These are phyloP conservation scores for Chaetomium sp. DNA, from an alignment of 2,329 filamentous ascomycete species.

Conservation along the genomic window DNA sequence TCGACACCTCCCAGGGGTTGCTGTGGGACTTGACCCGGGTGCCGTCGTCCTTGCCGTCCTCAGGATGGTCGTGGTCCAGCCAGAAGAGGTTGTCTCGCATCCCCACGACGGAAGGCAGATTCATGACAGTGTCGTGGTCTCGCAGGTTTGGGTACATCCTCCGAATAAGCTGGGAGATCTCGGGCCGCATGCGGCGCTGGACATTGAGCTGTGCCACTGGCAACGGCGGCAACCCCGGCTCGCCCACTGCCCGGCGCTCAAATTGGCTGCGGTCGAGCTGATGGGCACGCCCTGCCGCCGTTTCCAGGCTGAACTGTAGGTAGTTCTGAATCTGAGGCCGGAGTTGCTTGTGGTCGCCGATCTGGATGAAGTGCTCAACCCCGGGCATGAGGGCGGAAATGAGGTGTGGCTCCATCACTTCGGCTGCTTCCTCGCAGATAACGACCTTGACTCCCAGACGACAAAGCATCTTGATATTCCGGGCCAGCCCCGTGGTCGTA, in stretches of 20 bases:
- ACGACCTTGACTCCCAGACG: constrained; percentile 57
- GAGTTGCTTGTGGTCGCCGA: constrained; percentile 65
- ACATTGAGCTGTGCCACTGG: constrained; percentile 50
- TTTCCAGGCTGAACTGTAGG: constrained; percentile 37
- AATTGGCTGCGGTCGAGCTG: constrained; percentile 62
- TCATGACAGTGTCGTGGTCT: constrained; percentile 48
- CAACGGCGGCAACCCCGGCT: constrained; percentile 32
- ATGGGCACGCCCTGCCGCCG: constrained; percentile 48
- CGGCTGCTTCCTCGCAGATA: constrained; percentile 68
- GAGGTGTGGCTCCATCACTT: constrained; percentile 66
- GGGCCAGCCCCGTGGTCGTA: constrained; percentile 62
- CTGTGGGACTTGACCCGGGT: constrained; percentile 49
- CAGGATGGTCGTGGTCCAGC: constrained; percentile 59
- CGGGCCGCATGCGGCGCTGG: constrained; percentile 67
- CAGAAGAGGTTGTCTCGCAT: constrained; percentile 60
- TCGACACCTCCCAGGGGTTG: constrained; percentile 64
- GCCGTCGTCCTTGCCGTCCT: constrained; percentile 44
- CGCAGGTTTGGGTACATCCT: constrained; percentile 57
- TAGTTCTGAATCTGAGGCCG: constrained; percentile 61
- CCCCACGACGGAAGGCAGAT: constrained; percentile 54
- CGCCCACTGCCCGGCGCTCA: constrained; percentile 50
- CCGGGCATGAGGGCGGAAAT: constrained; percentile 59
- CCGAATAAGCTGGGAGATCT: constrained; percentile 61
- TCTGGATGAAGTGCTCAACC: constrained; percentile 64
- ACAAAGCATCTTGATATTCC: constrained; percentile 52